Evolutionary conservation across 179 eudicot species (phyloP), one percentile per base, ranked within the genome.

Genomic region (Corrigiola litoralis): DNA sequence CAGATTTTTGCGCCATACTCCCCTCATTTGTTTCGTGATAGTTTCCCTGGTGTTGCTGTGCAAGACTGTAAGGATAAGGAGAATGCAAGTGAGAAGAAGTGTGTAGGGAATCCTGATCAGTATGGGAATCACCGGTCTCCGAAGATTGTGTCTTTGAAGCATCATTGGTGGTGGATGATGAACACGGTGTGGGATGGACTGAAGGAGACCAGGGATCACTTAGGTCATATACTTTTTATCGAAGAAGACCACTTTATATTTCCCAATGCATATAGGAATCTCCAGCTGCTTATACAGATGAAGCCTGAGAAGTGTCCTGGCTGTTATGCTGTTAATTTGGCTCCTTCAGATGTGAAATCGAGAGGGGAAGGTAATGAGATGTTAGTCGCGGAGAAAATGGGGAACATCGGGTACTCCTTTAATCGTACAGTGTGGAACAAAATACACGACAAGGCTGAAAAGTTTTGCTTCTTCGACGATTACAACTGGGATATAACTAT

Each of bases 161-260:
- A 90, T 80, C 98, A 92, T 74, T 92, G 98, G 98, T 92, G 98
- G 98, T 92, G 98, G 98, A 90, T 92, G 98, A 87, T 92, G 98
- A 92, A 92, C 67, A 87, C 86, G 0, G 89, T 92, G 9, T 92
- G 97, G 98, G 90, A 92, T 59, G 97, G 97, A 36, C 71, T 92
- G 48, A 59, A 69, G 54, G 98, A 92, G 77, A 92, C 97, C 38
- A 58, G 44, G 48, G 65, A 49, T 57, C 90, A 90, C 64, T 72
- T 63, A 4, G 97, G 97, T 54, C 87, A 92, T 79, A 72, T 90
- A 54, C 95, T 92, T 61, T 92, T 92, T 69, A 84, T 92, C n/a
- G 98, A 92, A 69, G 98, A 92, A 73, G 98, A 92, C 55, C 98
- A 92, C 71, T 90, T 78, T 68, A 87, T 92, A 37, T 83, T 84